A percentile compares a stretch with the other conserved stretches of the same genome.
These are phyloP conservation scores for Diplodia scrobiculata DNA, from an alignment of 2,329 filamentous ascomycete genomes.

Conservation along the genomic window DNA sequence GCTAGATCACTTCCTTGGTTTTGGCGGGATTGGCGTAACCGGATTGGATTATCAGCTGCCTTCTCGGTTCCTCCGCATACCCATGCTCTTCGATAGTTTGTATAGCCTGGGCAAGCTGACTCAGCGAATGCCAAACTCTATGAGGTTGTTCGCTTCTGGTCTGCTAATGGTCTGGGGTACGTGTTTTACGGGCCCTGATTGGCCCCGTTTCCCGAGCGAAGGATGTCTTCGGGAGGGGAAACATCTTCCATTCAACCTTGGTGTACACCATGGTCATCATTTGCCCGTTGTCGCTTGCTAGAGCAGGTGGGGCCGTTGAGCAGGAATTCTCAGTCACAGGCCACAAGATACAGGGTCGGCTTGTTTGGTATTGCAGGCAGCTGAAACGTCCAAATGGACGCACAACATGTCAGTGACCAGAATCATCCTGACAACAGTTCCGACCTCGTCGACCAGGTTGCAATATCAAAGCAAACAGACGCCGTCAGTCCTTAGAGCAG, in stretches of 20 bases:
- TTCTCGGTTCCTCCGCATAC: constrained; percentile 25
- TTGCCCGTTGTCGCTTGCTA: too few species aligned
- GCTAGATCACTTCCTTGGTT: constrained; percentile 15
- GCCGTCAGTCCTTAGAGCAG: not conserved
- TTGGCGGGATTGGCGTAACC: not conserved
- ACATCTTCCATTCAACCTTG: too few species aligned
- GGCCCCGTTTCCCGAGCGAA: not conserved
- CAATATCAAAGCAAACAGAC: not conserved
- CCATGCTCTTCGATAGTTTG: constrained; percentile 20
- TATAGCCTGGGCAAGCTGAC: constrained; percentile 16
- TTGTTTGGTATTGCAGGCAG: not conserved
- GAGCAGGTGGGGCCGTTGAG: too few species aligned
- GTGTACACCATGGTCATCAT: too few species aligned
- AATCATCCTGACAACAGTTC: not conserved
- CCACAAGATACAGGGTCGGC: too few species aligned
- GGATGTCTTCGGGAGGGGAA: too few species aligned
- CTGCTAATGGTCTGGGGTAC: not conserved
- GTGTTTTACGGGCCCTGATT: not conserved
- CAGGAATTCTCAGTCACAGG: too few species aligned
- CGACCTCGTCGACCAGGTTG: not conserved
- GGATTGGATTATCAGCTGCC: constrained; percentile 4
- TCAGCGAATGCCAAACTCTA: constrained; percentile 4
- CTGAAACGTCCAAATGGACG: not conserved
- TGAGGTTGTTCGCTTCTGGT: not conserved
- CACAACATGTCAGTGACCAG: not conserved